A percentile compares a stretch with the other conserved stretches of the same genome.
These are phyloP conservation scores for Annulohypoxylon bovei DNA, from an alignment of 495 filamentous ascomycete species.

Conservation along the genomic window DNA sequence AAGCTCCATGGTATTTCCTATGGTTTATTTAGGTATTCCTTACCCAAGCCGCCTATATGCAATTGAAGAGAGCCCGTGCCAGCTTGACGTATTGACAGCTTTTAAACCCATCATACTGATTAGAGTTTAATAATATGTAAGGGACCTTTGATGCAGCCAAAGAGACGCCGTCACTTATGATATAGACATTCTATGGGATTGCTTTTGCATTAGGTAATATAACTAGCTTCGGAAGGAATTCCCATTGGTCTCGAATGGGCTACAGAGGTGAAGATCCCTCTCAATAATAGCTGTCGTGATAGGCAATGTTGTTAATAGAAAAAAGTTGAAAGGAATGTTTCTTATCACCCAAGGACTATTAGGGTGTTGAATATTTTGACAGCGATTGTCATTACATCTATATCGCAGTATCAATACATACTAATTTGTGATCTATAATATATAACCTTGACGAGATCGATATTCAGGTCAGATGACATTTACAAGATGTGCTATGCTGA, in stretches of 20 bases:
- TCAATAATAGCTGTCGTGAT: not conserved
- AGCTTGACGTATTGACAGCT: not conserved
- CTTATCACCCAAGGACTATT: not conserved
- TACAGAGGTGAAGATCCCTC: not conserved
- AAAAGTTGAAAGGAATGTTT: not conserved
- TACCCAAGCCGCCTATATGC: too few relatives aligned
- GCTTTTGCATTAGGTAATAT: conserved; percentile 1
- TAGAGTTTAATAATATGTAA: not conserved
- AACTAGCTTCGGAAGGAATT: conserved; percentile 5
- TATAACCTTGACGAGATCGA: conserved; percentile 3
- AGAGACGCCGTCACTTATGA: not conserved
- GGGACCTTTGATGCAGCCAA: not conserved
- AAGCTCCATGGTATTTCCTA: not conserved
- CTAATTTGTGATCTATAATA: not conserved
- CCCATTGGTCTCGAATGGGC: not conserved
- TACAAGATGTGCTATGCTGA: conserved; percentile 20
- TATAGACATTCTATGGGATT: not conserved
- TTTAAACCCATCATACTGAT: not conserved
- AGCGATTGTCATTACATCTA: not conserved
- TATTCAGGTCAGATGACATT: conserved; percentile 25
- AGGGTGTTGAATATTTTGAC: not conserved
- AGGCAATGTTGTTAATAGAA: not conserved
- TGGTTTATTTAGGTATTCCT: not conserved
- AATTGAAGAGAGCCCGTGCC: not conserved
- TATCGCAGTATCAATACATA: not conserved